Evolutionary conservation across 75 land plant genomes (phyloP).

Genomic region (Selaginella moellendorffii): DNA sequence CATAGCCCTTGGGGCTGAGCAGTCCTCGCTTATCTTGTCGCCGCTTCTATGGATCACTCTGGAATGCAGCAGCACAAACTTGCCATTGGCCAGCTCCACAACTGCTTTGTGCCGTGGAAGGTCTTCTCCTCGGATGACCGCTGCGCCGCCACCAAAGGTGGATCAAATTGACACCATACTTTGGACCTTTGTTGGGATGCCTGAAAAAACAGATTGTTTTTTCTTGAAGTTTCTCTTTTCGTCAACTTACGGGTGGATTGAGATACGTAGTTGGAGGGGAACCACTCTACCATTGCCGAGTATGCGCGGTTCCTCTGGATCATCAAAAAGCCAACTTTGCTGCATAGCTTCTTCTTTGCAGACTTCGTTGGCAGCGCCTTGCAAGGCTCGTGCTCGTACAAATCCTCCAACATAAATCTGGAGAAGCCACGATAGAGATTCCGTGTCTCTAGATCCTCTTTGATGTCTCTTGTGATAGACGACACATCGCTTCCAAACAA

Average conservation of each 20-base stretch:
- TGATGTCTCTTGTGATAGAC: background rate
- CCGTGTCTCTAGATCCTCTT: background rate
- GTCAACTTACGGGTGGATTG: background rate
- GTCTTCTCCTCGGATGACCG: background rate
- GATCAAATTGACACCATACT: background rate
- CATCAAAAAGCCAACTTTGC: background rate
- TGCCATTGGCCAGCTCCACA: too few species aligned
- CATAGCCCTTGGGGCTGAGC: background rate
- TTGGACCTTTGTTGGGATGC: conserved; percentile 1
- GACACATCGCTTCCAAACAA: background rate
- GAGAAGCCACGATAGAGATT: too few species aligned
- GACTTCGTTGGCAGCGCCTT: background rate
- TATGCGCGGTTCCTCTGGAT: background rate
- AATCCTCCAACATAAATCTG: background rate
- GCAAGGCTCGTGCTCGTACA: background rate
- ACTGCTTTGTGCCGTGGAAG: too few species aligned
- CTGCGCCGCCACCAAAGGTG: background rate
- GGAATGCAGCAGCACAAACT: background rate
- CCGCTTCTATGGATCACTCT: background rate
- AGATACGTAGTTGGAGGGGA: background rate
- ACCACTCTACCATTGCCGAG: background rate
- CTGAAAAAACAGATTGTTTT: background rate
- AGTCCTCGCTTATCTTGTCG: background rate
- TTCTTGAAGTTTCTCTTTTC: background rate
- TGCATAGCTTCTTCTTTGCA: too few species aligned